phyloP scores from a whole-genome alignment of 2,329 filamentous ascomycete species.

The Hypoxylon sp. region DNA sequence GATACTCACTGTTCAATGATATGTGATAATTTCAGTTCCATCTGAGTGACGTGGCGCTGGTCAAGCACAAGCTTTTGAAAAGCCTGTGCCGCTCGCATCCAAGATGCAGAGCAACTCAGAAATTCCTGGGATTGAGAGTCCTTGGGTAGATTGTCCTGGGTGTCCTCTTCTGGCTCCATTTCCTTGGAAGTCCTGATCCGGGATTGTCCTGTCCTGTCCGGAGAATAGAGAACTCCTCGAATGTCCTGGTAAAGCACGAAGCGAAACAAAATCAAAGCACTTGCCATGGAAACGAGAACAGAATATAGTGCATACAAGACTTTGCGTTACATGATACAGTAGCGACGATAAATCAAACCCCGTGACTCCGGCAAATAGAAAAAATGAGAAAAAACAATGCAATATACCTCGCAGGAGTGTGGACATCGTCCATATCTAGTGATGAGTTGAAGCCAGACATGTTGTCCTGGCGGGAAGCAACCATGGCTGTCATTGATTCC shows the following conservation, averaged over 20 bases:
- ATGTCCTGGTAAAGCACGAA: slow-evolving; percentile 36
- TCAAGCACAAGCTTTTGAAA: slow-evolving; percentile 40
- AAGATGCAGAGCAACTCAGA: slow-evolving; percentile 45
- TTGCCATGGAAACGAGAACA: slow-evolving; percentile 47
- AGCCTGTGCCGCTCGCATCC: slow-evolving; percentile 35
- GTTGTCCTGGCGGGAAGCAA: slow-evolving; percentile 62
- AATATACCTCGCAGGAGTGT: slow-evolving; percentile 73
- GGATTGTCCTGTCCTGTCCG: slow-evolving; percentile 41
- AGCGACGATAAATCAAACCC: slow-evolving; percentile 54
- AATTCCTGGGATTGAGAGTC: slow-evolving; percentile 45
- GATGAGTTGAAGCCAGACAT: slow-evolving; percentile 69
- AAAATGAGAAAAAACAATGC: slow-evolving; percentile 66
- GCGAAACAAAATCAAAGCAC: slow-evolving; percentile 43
- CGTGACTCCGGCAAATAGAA: slow-evolving; percentile 59
- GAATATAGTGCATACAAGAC: slow-evolving; percentile 53
- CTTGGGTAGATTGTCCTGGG: slow-evolving; percentile 38
- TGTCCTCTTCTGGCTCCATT: slow-evolving; percentile 41
- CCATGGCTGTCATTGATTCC: slow-evolving; percentile 66
- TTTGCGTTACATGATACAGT: slow-evolving; percentile 50
- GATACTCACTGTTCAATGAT: slow-evolving; percentile 57
- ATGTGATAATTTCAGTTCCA: slow-evolving; percentile 45
- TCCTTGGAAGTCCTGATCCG: slow-evolving; percentile 45
- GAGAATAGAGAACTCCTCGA: slow-evolving; percentile 35
- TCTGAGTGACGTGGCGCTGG: slow-evolving; percentile 50
- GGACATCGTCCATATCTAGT: slow-evolving; percentile 71